Evolutionary conservation across 192 early-diverging fungal genomes (phyloP).

Genomic region (Coemansia sp.): DNA sequence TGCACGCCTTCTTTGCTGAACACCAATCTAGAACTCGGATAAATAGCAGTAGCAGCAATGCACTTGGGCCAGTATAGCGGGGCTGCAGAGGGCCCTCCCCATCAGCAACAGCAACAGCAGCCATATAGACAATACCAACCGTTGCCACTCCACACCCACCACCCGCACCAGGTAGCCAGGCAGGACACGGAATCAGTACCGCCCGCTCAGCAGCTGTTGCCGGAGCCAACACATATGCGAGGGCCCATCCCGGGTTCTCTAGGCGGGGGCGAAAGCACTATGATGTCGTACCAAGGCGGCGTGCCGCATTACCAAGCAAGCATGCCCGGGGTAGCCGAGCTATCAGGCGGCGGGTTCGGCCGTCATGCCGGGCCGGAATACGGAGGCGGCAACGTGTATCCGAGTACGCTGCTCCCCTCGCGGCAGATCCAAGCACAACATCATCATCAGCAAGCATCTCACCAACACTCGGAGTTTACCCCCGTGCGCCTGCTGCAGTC

Average conservation of each 20-base stretch:
- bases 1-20: background rate
- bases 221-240: background rate
- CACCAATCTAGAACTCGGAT: background rate
- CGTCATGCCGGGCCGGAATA: background rate
- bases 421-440: slow-evolving; percentile 26
- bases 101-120: slow-evolving; percentile 9
- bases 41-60: slow-evolving; percentile 10
- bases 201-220: background rate
- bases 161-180: slow-evolving; percentile 2
- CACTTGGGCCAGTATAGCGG: slow-evolving; percentile 10
- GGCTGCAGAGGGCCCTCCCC: slow-evolving; percentile 5
- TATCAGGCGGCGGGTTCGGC: background rate
- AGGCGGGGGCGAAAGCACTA: background rate
- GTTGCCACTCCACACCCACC: background rate
- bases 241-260: background rate
- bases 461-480: slow-evolving; percentile 12
- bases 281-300: background rate
- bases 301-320: background rate
- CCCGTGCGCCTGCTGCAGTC: slow-evolving; percentile 48
- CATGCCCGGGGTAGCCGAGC: background rate
- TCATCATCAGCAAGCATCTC: slow-evolving; percentile 11
- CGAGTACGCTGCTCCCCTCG: slow-evolving; percentile 27
- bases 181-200: background rate
- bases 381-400: slow-evolving; percentile 13
- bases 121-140: slow-evolving; percentile 4